These are phyloP conservation scores for Eudorina sp. DNA, from an alignment of 139 green algal genomes.

Conservation along the genomic window DNA sequence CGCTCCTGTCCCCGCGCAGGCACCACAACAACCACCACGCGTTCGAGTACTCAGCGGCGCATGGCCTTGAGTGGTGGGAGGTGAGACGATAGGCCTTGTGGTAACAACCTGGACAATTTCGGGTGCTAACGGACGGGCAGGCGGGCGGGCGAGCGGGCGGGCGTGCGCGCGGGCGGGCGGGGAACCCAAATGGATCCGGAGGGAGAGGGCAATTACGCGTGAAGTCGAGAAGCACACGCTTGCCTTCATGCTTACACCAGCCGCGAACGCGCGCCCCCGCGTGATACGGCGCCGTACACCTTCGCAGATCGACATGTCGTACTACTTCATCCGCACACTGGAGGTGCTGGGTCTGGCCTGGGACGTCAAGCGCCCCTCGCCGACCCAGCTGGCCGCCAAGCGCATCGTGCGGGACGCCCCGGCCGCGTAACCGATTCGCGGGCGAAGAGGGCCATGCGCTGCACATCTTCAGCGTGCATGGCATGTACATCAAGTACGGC, in stretches of 20 bases:
- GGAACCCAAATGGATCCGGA: too few species aligned
- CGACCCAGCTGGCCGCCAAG: constrained; percentile 30
- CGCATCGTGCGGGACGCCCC: background rate
- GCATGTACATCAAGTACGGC: too few species aligned
- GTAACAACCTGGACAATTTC: background rate
- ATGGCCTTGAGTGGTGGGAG: constrained; percentile 85
- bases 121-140: background rate
- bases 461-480: too few species aligned
- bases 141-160: too few species aligned
- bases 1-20: background rate
- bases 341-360: constrained; percentile 52
- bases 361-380: constrained; percentile 49
- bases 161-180: too few species aligned
- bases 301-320: constrained; percentile 86
- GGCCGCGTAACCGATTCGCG: too few species aligned
- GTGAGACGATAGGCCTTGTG: constrained; percentile 21
- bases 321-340: constrained; percentile 71
- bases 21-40: constrained; percentile 92
- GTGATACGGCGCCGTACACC: background rate
- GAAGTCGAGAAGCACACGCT: too few species aligned
- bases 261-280: background rate
- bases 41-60: constrained; percentile 77
- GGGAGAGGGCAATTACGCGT: too few species aligned
- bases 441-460: too few species aligned
- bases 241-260: background rate